Base-by-base conservation (phyloP, 495 filamentous ascomycete genomes). In the Talaromyces wortmannii region DNA sequence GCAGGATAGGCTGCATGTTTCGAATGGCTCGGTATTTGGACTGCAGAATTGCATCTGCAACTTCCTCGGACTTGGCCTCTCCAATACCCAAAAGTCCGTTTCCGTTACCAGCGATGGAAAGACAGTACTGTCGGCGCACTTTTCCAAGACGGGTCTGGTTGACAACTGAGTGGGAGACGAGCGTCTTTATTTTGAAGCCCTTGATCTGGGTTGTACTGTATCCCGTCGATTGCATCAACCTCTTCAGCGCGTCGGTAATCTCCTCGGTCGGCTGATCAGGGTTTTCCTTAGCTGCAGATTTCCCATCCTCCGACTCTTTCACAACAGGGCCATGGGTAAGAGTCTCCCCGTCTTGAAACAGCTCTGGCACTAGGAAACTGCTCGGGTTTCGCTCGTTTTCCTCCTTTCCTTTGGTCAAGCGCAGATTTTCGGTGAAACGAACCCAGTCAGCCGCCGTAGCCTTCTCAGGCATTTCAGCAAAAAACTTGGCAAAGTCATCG, bases 141-240 rank as follows among this genome's bases (percentile, higher is more conserved):
- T 97, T 99, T 61, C 94, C 94, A 70, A 99, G 82, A 75, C 91
- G 88, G 31, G 95, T 97, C 79, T 96, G 91, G 71, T 99, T 99
- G 57, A 80, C 74, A 46, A 99, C 95, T 1, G 66, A 66, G 62
- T 91, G 87, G 3, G 55, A 52, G 17, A 95, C 88, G 29, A 98
- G 63, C 11, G 72, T 70, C 76, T 90, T 94, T 18, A 75, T 67
- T 23, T 74, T 70, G 50, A 89, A 68, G 1, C 59, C 44, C 11
- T 70, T 45, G 48, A 97, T 82, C 42, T 88, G 65, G 7, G 70
- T 53, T 55, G 78, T 61, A 8, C 67, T 74, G 70, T 89, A 78
- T 52, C 91, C 90, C 23, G 87, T 91, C 56, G 81, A 75, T 72
- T 81, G 74, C 67, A 87, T 82, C 55, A 95, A 69, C 17, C 80